These are phyloP conservation scores for Picea glauca DNA, from an alignment of 75 land plant genomes.

Conservation along the genomic window DNA sequence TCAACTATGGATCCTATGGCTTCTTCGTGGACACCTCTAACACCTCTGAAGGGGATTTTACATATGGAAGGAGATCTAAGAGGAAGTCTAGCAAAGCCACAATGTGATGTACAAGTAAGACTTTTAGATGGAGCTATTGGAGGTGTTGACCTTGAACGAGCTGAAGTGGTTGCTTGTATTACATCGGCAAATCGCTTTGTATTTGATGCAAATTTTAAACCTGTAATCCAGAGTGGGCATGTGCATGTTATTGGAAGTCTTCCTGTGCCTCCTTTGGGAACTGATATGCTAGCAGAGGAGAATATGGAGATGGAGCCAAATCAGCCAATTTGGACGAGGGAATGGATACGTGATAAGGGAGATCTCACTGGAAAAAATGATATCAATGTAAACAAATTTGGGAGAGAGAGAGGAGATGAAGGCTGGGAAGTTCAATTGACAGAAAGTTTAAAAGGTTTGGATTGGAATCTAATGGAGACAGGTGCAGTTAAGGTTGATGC, in stretches of 20 bases:
- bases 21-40: slow-evolving; percentile 53
- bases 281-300: slow-evolving; percentile 35
- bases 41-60: slow-evolving; percentile 81
- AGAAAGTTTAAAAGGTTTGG: slow-evolving; percentile 78
- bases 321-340: slow-evolving; percentile 33
- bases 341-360: slow-evolving; percentile 48
- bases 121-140: slow-evolving; percentile 94
- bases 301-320: slow-evolving; percentile 31
- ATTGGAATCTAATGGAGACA: slow-evolving; percentile 76
- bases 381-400: slow-evolving; percentile 40
- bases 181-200: slow-evolving; percentile 87
- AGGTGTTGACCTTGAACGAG: slow-evolving; percentile 90
- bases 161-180: slow-evolving; percentile 91
- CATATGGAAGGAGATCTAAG: slow-evolving; percentile 97
- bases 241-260: slow-evolving; percentile 92
- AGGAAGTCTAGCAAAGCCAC: slow-evolving; percentile 81
- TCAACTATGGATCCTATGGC: slow-evolving; percentile 55
- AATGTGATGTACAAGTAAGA: slow-evolving; percentile 96
- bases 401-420: slow-evolving; percentile 77
- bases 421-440: slow-evolving; percentile 82
- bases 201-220: slow-evolving; percentile 96
- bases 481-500: slow-evolving; percentile 94
- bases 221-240: slow-evolving; percentile 85
- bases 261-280: slow-evolving; percentile 65
- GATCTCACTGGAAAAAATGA: slow-evolving; percentile 32